phyloP scores from a whole-genome alignment of 768 basidiomycete species.

The Rossbeevera mucosa region DNA sequence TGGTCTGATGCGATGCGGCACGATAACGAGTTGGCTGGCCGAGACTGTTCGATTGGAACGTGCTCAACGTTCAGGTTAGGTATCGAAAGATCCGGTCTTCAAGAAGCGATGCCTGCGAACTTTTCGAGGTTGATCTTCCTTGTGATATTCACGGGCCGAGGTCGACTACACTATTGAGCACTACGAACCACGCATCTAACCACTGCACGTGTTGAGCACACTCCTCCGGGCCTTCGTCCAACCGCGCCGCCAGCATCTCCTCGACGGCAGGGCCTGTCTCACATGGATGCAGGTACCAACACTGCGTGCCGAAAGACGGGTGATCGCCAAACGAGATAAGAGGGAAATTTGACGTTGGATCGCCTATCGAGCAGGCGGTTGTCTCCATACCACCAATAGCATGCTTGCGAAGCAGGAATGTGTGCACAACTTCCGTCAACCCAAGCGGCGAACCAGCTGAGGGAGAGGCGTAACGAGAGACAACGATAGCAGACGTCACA shows the following conservation, averaged over 20 bases:
- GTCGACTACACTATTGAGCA: constrained; percentile 63
- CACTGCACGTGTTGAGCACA: constrained; percentile 32
- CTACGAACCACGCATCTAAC: constrained; percentile 76
- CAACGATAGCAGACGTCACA: constrained; percentile 22
- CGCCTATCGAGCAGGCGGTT: constrained; percentile 53
- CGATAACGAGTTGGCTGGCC: neutral
- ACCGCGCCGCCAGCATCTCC: constrained; percentile 58
- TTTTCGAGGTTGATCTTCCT: neutral
- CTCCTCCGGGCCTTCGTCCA: neutral
- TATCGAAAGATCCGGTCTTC: constrained; percentile 4
- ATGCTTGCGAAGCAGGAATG: constrained; percentile 54
- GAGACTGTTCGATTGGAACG: neutral
- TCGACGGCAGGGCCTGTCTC: constrained; percentile 60
- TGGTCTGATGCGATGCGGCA: neutral
- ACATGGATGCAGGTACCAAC: constrained; percentile 90
- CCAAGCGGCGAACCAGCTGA: constrained; percentile 63
- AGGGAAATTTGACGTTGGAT: constrained; percentile 56
- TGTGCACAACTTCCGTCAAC: constrained; percentile 51
- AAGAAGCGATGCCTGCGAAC: neutral
- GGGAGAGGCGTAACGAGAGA: constrained; percentile 11
- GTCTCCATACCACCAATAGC: constrained; percentile 40
- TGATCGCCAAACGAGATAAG: constrained; percentile 86
- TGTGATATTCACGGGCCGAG: constrained; percentile 28
- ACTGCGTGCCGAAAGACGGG: constrained; percentile 65
- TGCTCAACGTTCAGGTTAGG: neutral